Base-by-base conservation (phyloP, 139 green algal species). In the Micractinium conductrix region DNA sequence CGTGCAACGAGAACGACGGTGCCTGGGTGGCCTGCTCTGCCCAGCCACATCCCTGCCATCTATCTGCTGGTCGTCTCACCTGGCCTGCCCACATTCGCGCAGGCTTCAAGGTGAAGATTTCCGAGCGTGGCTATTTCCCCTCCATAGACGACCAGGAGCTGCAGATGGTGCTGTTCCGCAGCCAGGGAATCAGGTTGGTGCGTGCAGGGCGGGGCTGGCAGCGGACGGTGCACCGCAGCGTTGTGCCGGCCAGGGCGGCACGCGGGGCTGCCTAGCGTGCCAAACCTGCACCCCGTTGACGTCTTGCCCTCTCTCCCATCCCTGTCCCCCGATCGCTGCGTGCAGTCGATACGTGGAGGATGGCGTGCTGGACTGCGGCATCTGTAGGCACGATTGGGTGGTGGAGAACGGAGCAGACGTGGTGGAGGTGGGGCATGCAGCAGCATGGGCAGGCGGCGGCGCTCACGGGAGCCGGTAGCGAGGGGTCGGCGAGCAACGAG, bases 361-460 rank as follows among this genome's bases (percentile, higher is more conserved):
- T 37, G 84, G 84, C 50, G 76, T 91, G 30, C 88, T 91, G 55
- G 88, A 91, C 43, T 78, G 69, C 26, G 88, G 88, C 73, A 91
- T 91, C 70, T 91, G 88, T 55, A 85, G 88, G 1, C 35, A 79
- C 48, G 88, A 91, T 73, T 91, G 88, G 88, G 73, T 91, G 7
- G 78, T 89, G 62, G 88, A 91, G 83, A 89, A 79, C 65, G 78
- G 78, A 38, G 71, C 87, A 19, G 87, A 91, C 62, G 87, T 91
- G 40, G 79, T 91, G 40, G 87, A 91, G 74, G 86, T 48, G 75
- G 44, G 50, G 26, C n/a, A n/a, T n/a, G n/a, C n/a, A n/a, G n/a
- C n/a, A n/a, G n/a, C n/a, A n/a, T n/a, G n/a, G n/a, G n/a, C n/a
- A n/a, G n/a, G n/a, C n/a, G n/a, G n/a, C n/a, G n/a, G n/a, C n/a